These are phyloP conservation scores for Agaricus sinodeliciosus DNA, from an alignment of 768 basidiomycete genomes.

Conservation along the genomic window DNA sequence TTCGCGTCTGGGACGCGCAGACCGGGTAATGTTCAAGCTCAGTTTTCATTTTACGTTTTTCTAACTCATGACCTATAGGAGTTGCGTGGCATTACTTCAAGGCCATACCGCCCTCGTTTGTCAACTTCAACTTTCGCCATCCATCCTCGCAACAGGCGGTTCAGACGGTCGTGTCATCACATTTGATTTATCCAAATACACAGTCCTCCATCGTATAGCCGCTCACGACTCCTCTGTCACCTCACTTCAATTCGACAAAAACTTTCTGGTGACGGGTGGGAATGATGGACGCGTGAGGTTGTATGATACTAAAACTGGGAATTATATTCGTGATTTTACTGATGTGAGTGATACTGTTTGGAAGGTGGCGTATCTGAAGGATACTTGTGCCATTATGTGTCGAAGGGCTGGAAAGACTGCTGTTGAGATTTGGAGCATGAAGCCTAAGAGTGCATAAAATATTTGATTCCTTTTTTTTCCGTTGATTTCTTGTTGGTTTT, in stretches of 20 bases:
- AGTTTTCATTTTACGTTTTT: not conserved
- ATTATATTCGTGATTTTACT: slow-evolving; percentile 68
- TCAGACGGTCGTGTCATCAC: slow-evolving; percentile 74
- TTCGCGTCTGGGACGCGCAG: slow-evolving; percentile 82
- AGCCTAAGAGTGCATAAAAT: slow-evolving; percentile 22
- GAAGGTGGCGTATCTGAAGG: slow-evolving; percentile 68
- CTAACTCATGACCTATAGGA: slow-evolving; percentile 30
- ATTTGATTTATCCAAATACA: slow-evolving; percentile 32
- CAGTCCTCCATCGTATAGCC: slow-evolving; percentile 57
- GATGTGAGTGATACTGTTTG: slow-evolving; percentile 79
- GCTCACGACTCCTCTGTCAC: slow-evolving; percentile 90
- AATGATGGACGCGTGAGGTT: slow-evolving; percentile 80
- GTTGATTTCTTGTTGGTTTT: not conserved
- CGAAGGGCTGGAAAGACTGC: slow-evolving; percentile 76
- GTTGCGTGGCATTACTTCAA: slow-evolving; percentile 79
- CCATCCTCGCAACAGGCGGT: slow-evolving; percentile 70
- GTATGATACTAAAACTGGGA: slow-evolving; percentile 61
- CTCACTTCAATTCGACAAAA: slow-evolving; percentile 77
- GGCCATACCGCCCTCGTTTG: slow-evolving; percentile 92
- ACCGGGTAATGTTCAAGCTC: slow-evolving; percentile 56
- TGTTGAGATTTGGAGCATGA: slow-evolving; percentile 82
- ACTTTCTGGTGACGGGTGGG: slow-evolving; percentile 78
- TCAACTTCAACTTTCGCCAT: slow-evolving; percentile 73
- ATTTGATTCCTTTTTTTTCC: not conserved
- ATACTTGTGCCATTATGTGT: slow-evolving; percentile 73